Evolutionary conservation across 2,329 filamentous ascomycete species (phyloP).

Genomic region (Aspergillus sp.): DNA sequence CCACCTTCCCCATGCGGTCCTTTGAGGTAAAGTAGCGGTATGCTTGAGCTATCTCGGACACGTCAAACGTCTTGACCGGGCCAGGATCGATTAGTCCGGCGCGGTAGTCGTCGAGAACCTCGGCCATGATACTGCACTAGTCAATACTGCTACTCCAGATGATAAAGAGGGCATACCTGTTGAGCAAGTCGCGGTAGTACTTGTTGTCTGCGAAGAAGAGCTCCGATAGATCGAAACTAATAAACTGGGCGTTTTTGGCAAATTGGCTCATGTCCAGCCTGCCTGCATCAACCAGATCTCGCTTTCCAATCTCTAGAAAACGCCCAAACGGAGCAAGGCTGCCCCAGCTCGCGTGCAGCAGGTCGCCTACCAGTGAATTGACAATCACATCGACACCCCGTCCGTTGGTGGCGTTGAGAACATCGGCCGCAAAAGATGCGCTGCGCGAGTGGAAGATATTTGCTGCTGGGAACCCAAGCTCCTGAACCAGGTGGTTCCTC

Average conservation of each 20-base stretch:
- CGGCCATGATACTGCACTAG: background rate
- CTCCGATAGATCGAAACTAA: slow-evolving; percentile 7
- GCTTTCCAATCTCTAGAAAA: slow-evolving; percentile 22
- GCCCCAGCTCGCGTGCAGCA: slow-evolving; percentile 12
- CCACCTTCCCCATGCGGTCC: background rate
- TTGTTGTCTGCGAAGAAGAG: background rate
- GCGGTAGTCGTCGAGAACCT: background rate
- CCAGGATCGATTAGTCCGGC: background rate
- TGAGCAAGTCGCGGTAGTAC: background rate
- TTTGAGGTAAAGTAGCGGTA: slow-evolving; percentile 1
- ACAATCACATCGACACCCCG: slow-evolving; percentile 1
- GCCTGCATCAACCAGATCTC: background rate
- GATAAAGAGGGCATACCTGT: background rate
- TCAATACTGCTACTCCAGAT: background rate
- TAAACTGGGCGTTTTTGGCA: background rate
- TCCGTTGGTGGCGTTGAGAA: background rate
- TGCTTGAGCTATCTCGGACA: background rate
- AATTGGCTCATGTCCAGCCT: slow-evolving; percentile 6
- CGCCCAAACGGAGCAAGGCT: slow-evolving; percentile 14
- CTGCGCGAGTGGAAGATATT: too few relatives aligned
- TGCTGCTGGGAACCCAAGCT: too few relatives aligned
- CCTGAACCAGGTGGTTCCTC: too few relatives aligned
- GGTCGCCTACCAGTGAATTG: slow-evolving; percentile 16
- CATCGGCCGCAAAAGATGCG: too few relatives aligned
- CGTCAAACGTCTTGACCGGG: slow-evolving; percentile 3